These are phyloP conservation scores for Myriosclerotinia scirpicola DNA, from an alignment of 2,329 filamentous ascomycete species.

Conservation along the genomic window DNA sequence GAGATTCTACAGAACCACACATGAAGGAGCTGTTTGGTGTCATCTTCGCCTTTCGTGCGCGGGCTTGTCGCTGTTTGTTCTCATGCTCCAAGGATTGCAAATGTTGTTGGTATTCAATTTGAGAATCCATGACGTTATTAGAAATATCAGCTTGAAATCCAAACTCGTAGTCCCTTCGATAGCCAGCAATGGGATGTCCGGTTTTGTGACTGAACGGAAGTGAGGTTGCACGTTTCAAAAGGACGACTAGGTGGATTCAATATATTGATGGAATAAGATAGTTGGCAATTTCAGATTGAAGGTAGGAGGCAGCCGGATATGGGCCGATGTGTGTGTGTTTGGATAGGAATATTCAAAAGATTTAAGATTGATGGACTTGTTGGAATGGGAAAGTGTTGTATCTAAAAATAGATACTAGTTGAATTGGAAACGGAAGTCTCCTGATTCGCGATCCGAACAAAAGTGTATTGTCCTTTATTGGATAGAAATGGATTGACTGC, in stretches of 20 bases:
- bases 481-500: not conserved
- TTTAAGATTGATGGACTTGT: not conserved
- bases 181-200: not conserved
- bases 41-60: not conserved
- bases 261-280: not conserved
- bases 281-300: not conserved
- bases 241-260: not conserved
- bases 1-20: conserved; percentile 5
- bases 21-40: not conserved
- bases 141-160: not conserved
- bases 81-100: conserved; percentile 14
- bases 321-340: not conserved
- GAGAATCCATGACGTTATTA: conserved; percentile 1
- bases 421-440: conserved; percentile 6
- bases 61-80: conserved; percentile 16
- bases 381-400: not conserved
- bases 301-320: not conserved
- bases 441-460: not conserved
- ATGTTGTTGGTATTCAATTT: conserved; percentile 5
- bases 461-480: not conserved
- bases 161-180: not conserved
- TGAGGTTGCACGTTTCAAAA: not conserved
- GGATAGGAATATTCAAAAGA: not conserved
- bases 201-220: not conserved
- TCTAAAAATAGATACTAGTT: conserved; percentile 19